Evolutionary conservation across 2,329 filamentous ascomycete genomes (phyloP).

Genomic region (Elsinoe perseae): DNA sequence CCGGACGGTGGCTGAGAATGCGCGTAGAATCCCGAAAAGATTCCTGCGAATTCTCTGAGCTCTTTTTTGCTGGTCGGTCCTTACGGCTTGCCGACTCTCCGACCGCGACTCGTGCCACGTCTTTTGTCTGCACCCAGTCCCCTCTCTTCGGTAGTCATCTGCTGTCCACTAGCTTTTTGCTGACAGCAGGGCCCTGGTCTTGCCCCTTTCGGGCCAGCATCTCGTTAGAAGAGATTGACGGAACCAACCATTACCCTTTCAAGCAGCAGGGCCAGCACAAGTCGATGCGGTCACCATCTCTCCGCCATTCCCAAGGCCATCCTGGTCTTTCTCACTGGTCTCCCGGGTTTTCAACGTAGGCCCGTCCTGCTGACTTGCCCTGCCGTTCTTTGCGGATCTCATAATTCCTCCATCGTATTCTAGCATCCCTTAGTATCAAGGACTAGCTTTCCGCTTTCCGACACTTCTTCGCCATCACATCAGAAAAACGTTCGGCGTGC

Average conservation of each 20-base stretch:
- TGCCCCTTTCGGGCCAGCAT: neutral
- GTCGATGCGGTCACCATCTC: conserved; percentile 3
- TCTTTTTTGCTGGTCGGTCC: neutral
- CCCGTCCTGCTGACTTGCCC: conserved; percentile 8
- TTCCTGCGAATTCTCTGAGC: neutral
- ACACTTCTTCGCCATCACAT: neutral
- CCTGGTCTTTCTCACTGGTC: neutral
- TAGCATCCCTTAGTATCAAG: neutral
- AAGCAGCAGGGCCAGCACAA: neutral
- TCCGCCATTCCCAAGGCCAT: neutral
- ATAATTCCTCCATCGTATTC: neutral
- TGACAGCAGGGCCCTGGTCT: neutral
- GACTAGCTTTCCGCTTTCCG: neutral
- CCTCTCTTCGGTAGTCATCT: too few relatives aligned
- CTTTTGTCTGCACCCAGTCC: neutral
- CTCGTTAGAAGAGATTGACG: neutral
- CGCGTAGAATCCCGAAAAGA: conserved; percentile 2
- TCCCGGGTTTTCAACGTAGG: conserved; percentile 6
- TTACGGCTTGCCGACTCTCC: neutral
- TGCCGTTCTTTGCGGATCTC: conserved; percentile 4
- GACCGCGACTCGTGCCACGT: neutral
- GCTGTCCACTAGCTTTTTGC: too few relatives aligned
- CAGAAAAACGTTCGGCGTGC: neutral
- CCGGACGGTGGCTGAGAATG: neutral
- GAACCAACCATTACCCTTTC: neutral